Evolutionary conservation across 2,329 filamentous ascomycete species (phyloP).

Genomic region (Lecanoromycetidae sp.): DNA sequence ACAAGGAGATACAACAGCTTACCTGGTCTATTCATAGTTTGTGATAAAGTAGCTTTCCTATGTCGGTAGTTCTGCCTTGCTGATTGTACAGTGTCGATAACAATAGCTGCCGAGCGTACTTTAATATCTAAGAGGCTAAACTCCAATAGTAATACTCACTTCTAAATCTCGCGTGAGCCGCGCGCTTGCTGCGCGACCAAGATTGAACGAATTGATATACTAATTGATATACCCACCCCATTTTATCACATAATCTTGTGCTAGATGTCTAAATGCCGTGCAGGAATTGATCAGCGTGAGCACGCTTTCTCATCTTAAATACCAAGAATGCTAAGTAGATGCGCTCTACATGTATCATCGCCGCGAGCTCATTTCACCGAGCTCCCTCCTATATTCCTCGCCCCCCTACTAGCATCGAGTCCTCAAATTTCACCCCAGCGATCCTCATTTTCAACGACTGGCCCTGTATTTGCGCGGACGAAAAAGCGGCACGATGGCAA

Average conservation of each 20-base stretch:
- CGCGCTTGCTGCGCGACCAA: constrained; percentile 5
- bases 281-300: neutral
- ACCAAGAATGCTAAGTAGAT: neutral
- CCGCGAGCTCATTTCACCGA: neutral
- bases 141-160: neutral
- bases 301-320: neutral
- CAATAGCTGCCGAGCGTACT: neutral
- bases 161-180: neutral
- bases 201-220: too few species aligned
- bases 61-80: neutral
- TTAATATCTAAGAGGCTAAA: too few species aligned
- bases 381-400: constrained; percentile 21
- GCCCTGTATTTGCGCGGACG: constrained; percentile 21
- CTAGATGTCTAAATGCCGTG: neutral
- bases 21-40: constrained; percentile 40
- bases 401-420: constrained; percentile 18
- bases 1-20: constrained; percentile 18
- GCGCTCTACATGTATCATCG: neutral
- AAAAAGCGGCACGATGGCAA: constrained; percentile 56
- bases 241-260: too few species aligned
- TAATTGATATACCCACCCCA: neutral
- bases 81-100: neutral
- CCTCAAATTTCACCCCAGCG: constrained; percentile 16
- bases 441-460: constrained; percentile 25
- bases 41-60: constrained; percentile 3